Conservation (phyloP, 1,284 basidiomycete species). For the Sparassis latifolia region DNA sequence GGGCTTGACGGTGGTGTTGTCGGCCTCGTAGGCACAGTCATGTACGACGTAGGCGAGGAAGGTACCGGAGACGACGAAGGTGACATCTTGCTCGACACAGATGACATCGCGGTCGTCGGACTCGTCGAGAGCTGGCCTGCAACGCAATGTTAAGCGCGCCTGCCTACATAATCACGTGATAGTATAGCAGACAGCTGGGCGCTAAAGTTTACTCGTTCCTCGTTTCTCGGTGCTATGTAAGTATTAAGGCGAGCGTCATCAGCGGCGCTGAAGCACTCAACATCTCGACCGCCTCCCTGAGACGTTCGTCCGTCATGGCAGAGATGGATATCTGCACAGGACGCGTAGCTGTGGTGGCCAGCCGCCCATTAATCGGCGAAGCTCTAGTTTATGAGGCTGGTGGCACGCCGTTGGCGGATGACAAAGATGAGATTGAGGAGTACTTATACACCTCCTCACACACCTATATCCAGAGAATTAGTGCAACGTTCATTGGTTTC, state of each 20-base stretch:
- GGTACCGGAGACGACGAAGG: neutral
- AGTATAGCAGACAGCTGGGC: too few species aligned
- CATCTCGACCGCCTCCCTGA: constrained; percentile 75
- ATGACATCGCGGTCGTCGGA: too few species aligned
- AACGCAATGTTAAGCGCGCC: too few species aligned
- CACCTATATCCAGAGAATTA: too few species aligned
- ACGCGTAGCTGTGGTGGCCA: constrained; percentile 16
- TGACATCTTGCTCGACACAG: neutral
- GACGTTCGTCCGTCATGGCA: constrained; percentile 71
- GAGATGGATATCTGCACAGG: constrained; percentile 64
- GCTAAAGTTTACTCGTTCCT: too few species aligned
- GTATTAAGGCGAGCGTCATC: constrained; percentile 57
- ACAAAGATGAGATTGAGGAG: constrained; percentile 27
- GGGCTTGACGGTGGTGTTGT: neutral
- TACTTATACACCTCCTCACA: too few species aligned
- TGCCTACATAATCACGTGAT: too few species aligned
- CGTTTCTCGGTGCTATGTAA: too few species aligned
- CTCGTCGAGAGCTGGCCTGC: too few species aligned
- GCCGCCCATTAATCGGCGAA: constrained; percentile 49
- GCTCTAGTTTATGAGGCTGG: constrained; percentile 63
- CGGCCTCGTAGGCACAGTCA: neutral
- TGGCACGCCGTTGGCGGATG: constrained; percentile 66
- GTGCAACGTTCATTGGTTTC: too few species aligned
- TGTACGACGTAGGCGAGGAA: neutral
- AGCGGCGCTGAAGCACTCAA: constrained; percentile 71